Base-by-base conservation (phyloP, 305 asterid species). In the Rubia tinctorum region DNA sequence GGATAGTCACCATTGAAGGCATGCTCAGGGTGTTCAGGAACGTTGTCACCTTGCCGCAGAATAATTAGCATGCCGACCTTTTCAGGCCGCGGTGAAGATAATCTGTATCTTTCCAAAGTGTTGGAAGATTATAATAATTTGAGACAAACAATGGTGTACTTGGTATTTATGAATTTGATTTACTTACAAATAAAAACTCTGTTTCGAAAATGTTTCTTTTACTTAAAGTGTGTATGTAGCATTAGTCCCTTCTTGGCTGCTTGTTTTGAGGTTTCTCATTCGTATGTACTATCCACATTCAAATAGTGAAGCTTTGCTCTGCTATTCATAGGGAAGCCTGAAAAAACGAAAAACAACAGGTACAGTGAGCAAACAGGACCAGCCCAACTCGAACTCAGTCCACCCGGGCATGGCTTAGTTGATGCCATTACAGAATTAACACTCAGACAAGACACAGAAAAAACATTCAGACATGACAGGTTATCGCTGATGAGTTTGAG, bases 1-100 rank as follows among this genome's bases (percentile, higher is more conserved):
- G 98, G 65, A 76, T 73, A 18, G 95, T 93, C 22, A 88, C 93
- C 0, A 86, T 88, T 81, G 85, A 86, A 40, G 86, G 86, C 64
- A 85, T 93, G 71, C 74, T 91, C 73, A 81, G 81, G 55, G 93
- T 87, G 75, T 85, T 93, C 74, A 78, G 83, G 76, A 80, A 75
- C 63, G n/a, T 79, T 37, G 76, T 82, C 4, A 76, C 72, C 27
- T 78, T 56, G 37, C 77, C 20, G 70, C 22, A 56, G 66, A 76
- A 81, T 75, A 70, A 68, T 13, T 79, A 76, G 72, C 27, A 25
- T 49, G 76, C 76, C 68, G 71, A 47, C 68, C 20, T 62, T 6
- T 68, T 65, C 40, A 37, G 40, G 4, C 40, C 6, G 40, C 40
- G 40, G 40, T 37, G 40, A 37, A 37, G 40, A 37, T 37, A 5